Percentiles rank a stretch among this genome's conserved stretches.
phyloP scores from a whole-genome alignment of 2,329 filamentous ascomycete genomes.

The Aureobasidium sp. region DNA sequence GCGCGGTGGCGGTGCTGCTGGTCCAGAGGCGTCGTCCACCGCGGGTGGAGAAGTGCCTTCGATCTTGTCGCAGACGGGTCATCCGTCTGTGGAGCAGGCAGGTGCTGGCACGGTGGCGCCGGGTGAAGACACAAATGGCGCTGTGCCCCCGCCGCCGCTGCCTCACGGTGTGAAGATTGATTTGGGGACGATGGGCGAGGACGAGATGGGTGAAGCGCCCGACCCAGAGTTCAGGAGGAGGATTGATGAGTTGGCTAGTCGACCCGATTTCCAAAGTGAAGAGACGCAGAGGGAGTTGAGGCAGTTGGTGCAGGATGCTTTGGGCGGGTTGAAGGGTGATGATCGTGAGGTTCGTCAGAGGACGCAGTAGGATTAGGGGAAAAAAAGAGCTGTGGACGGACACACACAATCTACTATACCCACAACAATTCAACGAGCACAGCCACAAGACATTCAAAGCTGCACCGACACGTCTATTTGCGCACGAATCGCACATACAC shows the following conservation, averaged over 20 bases:
- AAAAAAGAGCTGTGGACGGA: too few species aligned
- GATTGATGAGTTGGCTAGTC: slow-evolving; percentile 81
- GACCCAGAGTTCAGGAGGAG: slow-evolving; percentile 77
- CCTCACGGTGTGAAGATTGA: slow-evolving; percentile 73
- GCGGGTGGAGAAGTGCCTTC: slow-evolving; percentile 23
- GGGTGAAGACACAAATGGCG: slow-evolving; percentile 21
- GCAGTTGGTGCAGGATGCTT: slow-evolving; percentile 70
- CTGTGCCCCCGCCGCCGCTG: slow-evolving; percentile 51
- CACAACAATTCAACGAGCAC: too few species aligned
- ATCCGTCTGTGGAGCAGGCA: slow-evolving; percentile 23
- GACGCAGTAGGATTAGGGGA: neutral
- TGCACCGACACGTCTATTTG: too few species aligned
- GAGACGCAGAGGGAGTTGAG: slow-evolving; percentile 74
- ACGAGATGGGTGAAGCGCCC: slow-evolving; percentile 49
- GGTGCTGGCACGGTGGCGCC: slow-evolving; percentile 29
- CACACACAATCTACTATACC: too few species aligned
- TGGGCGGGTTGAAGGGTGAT: slow-evolving; percentile 34
- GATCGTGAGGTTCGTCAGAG: slow-evolving; percentile 6
- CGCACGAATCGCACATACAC: too few species aligned
- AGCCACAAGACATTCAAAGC: too few species aligned
- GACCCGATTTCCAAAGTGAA: slow-evolving; percentile 75
- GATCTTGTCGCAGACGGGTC: slow-evolving; percentile 26
- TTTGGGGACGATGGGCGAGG: slow-evolving; percentile 63
- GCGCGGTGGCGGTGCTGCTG: slow-evolving; percentile 25
- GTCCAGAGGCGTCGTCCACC: too few species aligned